These are phyloP conservation scores for Endocarpon pusillum DNA, from an alignment of 495 filamentous ascomycete species.

Conservation along the genomic window DNA sequence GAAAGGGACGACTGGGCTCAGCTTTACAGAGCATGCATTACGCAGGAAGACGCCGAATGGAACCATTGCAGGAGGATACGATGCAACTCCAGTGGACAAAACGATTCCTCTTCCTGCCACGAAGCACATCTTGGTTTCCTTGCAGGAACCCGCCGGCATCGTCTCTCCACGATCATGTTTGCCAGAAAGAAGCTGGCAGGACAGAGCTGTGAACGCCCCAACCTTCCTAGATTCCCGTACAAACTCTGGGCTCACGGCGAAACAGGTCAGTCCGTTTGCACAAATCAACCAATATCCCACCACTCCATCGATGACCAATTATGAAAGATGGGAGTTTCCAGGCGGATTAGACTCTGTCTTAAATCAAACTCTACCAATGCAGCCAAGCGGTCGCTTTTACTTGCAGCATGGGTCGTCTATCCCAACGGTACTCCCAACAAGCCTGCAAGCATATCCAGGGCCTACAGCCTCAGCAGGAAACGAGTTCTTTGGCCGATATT, in stretches of 20 bases:
- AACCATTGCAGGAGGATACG: constrained; percentile 83
- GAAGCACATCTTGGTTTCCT: constrained; percentile 77
- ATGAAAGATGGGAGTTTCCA: too few species aligned
- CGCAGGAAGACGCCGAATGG: constrained; percentile 89
- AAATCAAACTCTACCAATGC: constrained; percentile 29
- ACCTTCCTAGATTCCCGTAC: background rate
- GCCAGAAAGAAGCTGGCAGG: background rate
- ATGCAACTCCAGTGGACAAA: constrained; percentile 66
- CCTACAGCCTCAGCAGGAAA: constrained; percentile 60
- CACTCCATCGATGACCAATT: too few species aligned
- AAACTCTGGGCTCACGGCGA: too few species aligned
- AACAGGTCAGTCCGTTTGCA: too few species aligned
- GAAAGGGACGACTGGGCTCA: background rate
- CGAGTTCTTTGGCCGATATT: constrained; percentile 57
- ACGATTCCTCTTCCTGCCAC: constrained; percentile 56
- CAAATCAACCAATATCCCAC: too few species aligned
- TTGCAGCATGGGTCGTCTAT: constrained; percentile 34
- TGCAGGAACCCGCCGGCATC: constrained; percentile 17
- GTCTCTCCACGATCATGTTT: background rate
- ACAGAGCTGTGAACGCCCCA: background rate
- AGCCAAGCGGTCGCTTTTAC: constrained; percentile 20
- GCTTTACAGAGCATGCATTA: constrained; percentile 51
- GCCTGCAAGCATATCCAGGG: constrained; percentile 49
- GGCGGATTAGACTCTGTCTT: constrained; percentile 33
- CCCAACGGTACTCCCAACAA: constrained; percentile 52